Base-by-base conservation (phyloP, 2,329 filamentous ascomycete genomes). In the Colletotrichum salicis region DNA sequence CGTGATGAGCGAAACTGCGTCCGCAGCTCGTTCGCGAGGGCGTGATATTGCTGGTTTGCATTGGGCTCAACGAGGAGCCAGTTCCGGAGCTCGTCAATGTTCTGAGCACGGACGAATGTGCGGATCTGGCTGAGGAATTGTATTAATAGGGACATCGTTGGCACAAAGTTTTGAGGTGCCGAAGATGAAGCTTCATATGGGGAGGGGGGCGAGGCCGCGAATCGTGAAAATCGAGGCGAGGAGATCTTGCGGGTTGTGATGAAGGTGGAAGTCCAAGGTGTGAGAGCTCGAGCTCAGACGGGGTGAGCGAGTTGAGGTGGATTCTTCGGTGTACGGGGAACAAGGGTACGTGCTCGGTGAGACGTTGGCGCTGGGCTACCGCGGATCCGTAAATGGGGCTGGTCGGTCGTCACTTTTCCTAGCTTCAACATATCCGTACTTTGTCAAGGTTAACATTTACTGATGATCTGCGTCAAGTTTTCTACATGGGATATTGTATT, bases 51-150 rank as follows among this genome's bases (percentile, higher is more conserved):
- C 19, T 89, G 85, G 2, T 90, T 85, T 33, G 94, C 87, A 35
- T 89, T 89, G 5, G 93, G 93, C 78, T 96, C 93, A 74, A 96
- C 91, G 73, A 91, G 88, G 15, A 97, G 87, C 85, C 90, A 95
- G 70, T 90, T 86, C 73, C 92, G 88, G 15, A 97, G 86, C 73
- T 87, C 85, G 37, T 85, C 83, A 72, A 92, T 93, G 81, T 95
- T 88, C 72, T 91, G 89, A 24, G 82, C 82, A 65, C 87, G 86
- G 60, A 95, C 86, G 69, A 92, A 87, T 24, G 83, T 83, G 64
- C 89, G 87, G 66, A 96, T 88, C 66, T 89, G 88, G 12, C 83
- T 81, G 64, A 96, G 88, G 79, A 95, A 96, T 75, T 92, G 86
- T 75, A 90, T 85, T 27, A 93, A 83, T 55, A 93, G 87, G 48